These are phyloP conservation scores for Entamoeba histolytica DNA, from an alignment of 208 protist genomes.

Conservation along the genomic window DNA sequence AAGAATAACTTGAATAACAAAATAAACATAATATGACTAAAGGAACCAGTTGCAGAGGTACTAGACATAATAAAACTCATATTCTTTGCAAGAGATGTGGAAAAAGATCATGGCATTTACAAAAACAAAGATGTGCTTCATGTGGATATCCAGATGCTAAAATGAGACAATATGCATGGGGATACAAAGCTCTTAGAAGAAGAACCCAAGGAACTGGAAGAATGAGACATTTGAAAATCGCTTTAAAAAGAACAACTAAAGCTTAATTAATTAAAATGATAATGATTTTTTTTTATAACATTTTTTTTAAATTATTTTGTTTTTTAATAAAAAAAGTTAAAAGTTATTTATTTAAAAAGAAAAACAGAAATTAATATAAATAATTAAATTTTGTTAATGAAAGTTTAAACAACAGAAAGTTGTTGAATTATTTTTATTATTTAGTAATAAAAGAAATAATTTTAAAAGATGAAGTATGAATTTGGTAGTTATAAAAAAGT, in stretches of 20 bases:
- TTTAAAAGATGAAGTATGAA: too few species aligned
- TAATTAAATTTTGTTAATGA: too few species aligned
- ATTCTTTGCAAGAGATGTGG: conserved; percentile 86
- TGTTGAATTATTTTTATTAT: too few species aligned
- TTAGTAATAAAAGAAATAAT: too few species aligned
- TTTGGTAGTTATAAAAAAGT: too few species aligned
- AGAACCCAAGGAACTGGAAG: conserved; percentile 87
- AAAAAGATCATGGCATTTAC: conserved; percentile 74
- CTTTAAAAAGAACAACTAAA: neutral
- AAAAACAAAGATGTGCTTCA: conserved; percentile 81
- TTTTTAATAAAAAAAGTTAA: too few species aligned
- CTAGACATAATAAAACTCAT: conserved; percentile 69
- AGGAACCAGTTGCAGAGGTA: conserved; percentile 56
- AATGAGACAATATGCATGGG: conserved; percentile 76
- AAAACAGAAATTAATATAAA: too few species aligned
- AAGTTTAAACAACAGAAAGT: too few species aligned
- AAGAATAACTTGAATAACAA: conserved; percentile 16
- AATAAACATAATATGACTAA: conserved; percentile 54
- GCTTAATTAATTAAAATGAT: neutral
- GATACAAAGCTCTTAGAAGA: conserved; percentile 80
- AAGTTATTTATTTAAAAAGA: too few species aligned
- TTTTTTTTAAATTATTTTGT: too few species aligned
- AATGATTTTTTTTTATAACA: too few species aligned
- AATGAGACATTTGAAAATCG: conserved; percentile 72
- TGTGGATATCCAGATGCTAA: conserved; percentile 83